phyloP scores from a whole-genome alignment of 2,329 filamentous ascomycete species.

The Paecilomyces variotii region DNA sequence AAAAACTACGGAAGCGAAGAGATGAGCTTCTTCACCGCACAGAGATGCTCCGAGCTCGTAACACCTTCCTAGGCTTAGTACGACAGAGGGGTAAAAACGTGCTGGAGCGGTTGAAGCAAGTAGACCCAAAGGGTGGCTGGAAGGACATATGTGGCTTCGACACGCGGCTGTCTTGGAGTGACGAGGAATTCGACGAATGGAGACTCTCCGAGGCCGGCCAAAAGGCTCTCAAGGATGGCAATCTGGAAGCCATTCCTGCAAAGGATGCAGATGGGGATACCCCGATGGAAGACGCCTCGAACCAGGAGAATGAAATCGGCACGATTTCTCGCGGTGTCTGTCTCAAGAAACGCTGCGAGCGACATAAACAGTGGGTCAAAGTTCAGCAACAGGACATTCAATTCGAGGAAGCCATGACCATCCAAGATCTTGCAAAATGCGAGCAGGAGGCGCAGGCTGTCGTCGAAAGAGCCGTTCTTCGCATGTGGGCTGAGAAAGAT shows the following conservation, averaged over 20 bases:
- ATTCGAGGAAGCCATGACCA: slow-evolving; percentile 35
- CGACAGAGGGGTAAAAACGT: slow-evolving; percentile 34
- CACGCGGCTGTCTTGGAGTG: slow-evolving; percentile 38
- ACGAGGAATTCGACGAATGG: slow-evolving; percentile 43
- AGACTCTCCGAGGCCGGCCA: slow-evolving; percentile 29
- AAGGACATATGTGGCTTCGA: slow-evolving; percentile 45
- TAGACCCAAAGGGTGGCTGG: slow-evolving; percentile 37
- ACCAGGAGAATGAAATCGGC: slow-evolving; percentile 21
- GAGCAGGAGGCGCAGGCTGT: slow-evolving; percentile 34
- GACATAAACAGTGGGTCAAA: slow-evolving; percentile 42
- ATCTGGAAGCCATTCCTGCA: slow-evolving; percentile 22
- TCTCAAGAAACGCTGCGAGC: slow-evolving; percentile 40
- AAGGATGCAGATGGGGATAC: slow-evolving; percentile 27
- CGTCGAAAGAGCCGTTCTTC: slow-evolving; percentile 37
- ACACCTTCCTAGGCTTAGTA: slow-evolving; percentile 34
- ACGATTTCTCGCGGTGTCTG: slow-evolving; percentile 36
- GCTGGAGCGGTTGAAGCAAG: slow-evolving; percentile 36
- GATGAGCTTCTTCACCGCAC: slow-evolving; percentile 27
- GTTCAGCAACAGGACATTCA: slow-evolving; percentile 38
- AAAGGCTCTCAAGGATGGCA: slow-evolving; percentile 31
- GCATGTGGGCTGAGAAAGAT: slow-evolving; percentile 30
- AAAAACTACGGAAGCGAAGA: slow-evolving; percentile 26
- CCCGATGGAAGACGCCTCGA: slow-evolving; percentile 23
- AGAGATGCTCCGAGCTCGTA: slow-evolving; percentile 34
- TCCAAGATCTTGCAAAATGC: slow-evolving; percentile 30